Evolutionary conservation across 177 flowering plant genomes (phyloP), one percentile per base, ranked within the genome.

Genomic region (Telopea speciosissima): DNA sequence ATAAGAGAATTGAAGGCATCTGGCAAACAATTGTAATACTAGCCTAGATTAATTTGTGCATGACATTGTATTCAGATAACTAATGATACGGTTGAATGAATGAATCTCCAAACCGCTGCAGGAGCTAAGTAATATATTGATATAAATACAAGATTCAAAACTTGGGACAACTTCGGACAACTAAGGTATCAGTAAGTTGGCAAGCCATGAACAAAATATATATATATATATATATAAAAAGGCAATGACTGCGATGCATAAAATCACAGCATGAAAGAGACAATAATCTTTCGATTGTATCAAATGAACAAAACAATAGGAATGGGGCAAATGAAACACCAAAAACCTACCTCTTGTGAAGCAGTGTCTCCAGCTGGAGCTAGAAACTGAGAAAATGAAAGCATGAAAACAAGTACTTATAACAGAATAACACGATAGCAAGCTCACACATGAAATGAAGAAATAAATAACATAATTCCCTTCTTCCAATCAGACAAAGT

Each of bases 1-100:
- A 24, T 21, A 33, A 66, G 44, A 36, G 40, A 14, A 24, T 19
- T 36, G 28, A 25, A 52, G 49, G 26, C 73, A 65, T 65, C 63
- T 68, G 19, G 24, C 40, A 62, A 26, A 24, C 12, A 3, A 63
- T 12, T 31, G 44, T n/a, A 44, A 17, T 19, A 23, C 66, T 45
- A 70, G 60, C 67, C 67, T 63, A 70, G 67, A 62, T 8, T 25
- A 72, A 75, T 24, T 3, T 26, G 65, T 26, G 19, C 8, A 63
- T 31, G 22, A 31, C 8, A 63, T 3, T 5, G 14, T 17, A 63
- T 7, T 28, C n/a, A 63, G 23, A 63, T 63, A n/a, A n/a, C n/a
- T n/a, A n/a, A n/a, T n/a, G n/a, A n/a, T 36, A 58, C 8, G 22
- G n/a, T 58, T n/a, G n/a, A 58, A 58, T 21, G 23, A n/a, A 54